Evolutionary conservation across 176 grass and related monocot species (phyloP), one percentile per base, ranked within the genome.

Genomic region (Oryza punctata): DNA sequence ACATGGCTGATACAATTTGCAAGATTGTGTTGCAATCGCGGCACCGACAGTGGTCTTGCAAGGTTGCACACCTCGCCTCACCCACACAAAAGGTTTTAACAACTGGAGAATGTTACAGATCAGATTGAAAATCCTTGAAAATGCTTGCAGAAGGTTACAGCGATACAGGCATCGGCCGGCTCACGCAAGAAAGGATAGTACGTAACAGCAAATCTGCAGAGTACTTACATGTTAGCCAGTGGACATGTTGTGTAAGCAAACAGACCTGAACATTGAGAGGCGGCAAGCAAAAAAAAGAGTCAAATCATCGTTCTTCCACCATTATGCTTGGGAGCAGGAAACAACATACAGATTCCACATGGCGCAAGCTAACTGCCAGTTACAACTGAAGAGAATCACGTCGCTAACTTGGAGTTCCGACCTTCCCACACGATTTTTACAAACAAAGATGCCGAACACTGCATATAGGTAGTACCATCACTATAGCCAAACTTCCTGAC

Each of bases 341-440:
- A 80, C 65, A 80, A 38, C 30, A 61, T 61, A 16, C 26, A 75
- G 52, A 24, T 54, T 27, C 66, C 59, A 80, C 15, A 75, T 16
- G 46, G 54, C 65, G 24, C 59, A 78, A 75, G 16, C 35, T 83
- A 32, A 49, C 13, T 63, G 29, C 75, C 26, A 82, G 26, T 26
- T 82, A 83, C 69, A 85, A 35, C 26, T 15, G 40, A 91, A 57
- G 21, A 63, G 30, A 27, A 24, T 66, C 27, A 37, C 54, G 26
- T 30, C 46, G 63, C 49, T 64, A 75, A 77, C 29, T 68, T 85
- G 80, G 46, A 80, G 38, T 64, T 85, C 38, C 32, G 19, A 32
- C 29, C 25, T 63, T 21, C 49, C 67, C 60, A 30, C 35, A 60
- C 35, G 69, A 75, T 82, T 86, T 89, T 75, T 87, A 90, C 84